Evolutionary conservation across 306 rosid genomes (phyloP).

Genomic region (Geum urbanum): DNA sequence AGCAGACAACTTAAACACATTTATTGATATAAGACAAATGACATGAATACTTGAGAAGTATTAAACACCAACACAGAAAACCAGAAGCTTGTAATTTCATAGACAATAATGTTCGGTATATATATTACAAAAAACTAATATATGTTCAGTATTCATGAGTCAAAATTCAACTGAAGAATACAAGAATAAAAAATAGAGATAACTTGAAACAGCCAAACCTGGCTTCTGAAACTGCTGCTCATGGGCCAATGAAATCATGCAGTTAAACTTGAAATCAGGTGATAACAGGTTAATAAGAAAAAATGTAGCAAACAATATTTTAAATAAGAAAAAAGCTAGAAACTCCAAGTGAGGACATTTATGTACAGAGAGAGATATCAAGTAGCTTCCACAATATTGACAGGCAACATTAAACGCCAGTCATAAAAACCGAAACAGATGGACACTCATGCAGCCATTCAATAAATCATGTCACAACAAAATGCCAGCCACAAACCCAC

Average conservation of each 20-base stretch:
- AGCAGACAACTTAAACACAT: background rate
- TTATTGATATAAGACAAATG: background rate
- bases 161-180: background rate
- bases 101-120: background rate
- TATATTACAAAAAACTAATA: background rate
- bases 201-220: background rate
- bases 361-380: slow-evolving; percentile 3
- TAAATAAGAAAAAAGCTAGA: background rate
- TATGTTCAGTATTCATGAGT: background rate
- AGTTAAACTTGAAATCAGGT: background rate
- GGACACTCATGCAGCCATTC: slow-evolving; percentile 24
- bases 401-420: slow-evolving; percentile 12
- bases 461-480: background rate
- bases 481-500: background rate
- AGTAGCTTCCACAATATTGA: background rate
- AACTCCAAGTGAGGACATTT: slow-evolving; percentile 8
- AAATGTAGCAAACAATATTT: background rate
- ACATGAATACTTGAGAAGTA: background rate
- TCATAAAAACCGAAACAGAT: slow-evolving; percentile 20
- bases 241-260: background rate
- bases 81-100: background rate
- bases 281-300: background rate
- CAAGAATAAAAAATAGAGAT: background rate
- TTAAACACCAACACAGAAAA: background rate
- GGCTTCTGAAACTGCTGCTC: too few relatives aligned